Evolutionary conservation across 2,329 filamentous ascomycete genomes (phyloP), one percentile per base, ranked within the genome.

Genomic region (Orbilia oligospora): DNA sequence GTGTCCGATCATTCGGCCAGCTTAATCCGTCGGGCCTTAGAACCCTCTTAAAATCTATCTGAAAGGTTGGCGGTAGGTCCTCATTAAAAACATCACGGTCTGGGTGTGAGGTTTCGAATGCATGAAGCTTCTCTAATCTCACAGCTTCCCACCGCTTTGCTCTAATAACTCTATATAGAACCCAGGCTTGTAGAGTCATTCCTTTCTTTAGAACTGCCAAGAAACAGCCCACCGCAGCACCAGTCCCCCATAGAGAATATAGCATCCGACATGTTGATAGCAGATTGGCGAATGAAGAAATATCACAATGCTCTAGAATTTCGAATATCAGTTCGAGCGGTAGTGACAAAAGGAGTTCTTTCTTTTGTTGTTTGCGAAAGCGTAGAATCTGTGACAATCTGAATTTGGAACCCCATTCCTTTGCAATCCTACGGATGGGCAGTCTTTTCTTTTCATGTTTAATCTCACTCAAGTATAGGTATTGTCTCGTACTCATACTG

Each of bases 251-350:
- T 22, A 61, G 5, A 9, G 5, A 8, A n/a, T 61, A n/a, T 2
- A 61, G 33, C 5, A 5, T 3, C 4, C 20, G 55, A 41, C 55
- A 61, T 14, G 55, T 61, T 20, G 55, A 61, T 8, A 61, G 30
- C 3, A 61, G n/a, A 24, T 20, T 61, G 10, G 41, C 41, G 20
- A 61, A 61, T 14, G 55, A 41, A 1, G 12, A 16, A 3, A 61
- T n/a, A 16, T 38, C 30, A 14, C 30, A 41, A 9, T 20, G n/a
- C 30, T 30, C 55, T 1, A 61, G 55, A 8, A 61, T 61, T 22
- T 61, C 55, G 5, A 61, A 20, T 9, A 38, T 38, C 12, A 61
- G 18, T 12, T 61, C 55, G 20, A 61, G 55, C n/a, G 55, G 55
- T 10, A 61, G 30, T 3, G 9, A n/a, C 5, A 61, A 16, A 20